Evolutionary conservation across 1,139 yeast genomes (phyloP), one percentile per base, ranked within the genome.

Genomic region (Geotrichum restrictum): DNA sequence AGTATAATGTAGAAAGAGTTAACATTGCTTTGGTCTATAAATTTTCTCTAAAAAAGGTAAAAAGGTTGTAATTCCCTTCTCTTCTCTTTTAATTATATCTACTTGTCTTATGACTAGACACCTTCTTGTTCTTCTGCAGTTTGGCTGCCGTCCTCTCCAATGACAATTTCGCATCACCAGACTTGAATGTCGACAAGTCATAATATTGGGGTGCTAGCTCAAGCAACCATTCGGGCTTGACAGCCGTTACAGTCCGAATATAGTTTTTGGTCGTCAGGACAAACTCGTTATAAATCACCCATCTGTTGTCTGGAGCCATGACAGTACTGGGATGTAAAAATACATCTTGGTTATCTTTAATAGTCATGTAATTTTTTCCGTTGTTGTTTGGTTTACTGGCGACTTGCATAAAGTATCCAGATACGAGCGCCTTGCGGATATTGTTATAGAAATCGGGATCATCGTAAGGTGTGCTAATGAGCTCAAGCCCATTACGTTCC

Each of bases 391-490:
- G 55, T 58, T 66, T 67, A 48, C 63, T 58, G 43, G 98, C 98
- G 50, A 87, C 96, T 74, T 93, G 98, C 98, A 93, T 91, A 75
- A 93, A 93, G 69, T 89, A 91, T 1, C 98, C 99, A n/a, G 89
- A 81, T 7, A 88, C 79, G 53, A 93, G 73, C 0, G 98, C 96
- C 69, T 85, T 85, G 57, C 95, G 79, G 59, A 93, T 83, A 63
- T 88, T 85, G 60, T 78, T 81, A 69, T 85, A 89, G 56, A 68
- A 69, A 54, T 73, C 73, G 50, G 81, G 81, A 68, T 81, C 83
- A 40, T 84, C 88, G 61, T 73, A 82, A 42, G 87, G 83, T 1
- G 88, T 83, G 48, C 91, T 80, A 55, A 80, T 75, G 54, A 93
- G 71, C 56, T 83, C 87, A 57, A 93, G 73, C 62, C 87, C 94